Percentiles rank a stretch among this genome's conserved stretches.
Evolutionary conservation across 192 early-diverging fungal genomes (phyloP).

Genomic region (Coemansia sp.): DNA sequence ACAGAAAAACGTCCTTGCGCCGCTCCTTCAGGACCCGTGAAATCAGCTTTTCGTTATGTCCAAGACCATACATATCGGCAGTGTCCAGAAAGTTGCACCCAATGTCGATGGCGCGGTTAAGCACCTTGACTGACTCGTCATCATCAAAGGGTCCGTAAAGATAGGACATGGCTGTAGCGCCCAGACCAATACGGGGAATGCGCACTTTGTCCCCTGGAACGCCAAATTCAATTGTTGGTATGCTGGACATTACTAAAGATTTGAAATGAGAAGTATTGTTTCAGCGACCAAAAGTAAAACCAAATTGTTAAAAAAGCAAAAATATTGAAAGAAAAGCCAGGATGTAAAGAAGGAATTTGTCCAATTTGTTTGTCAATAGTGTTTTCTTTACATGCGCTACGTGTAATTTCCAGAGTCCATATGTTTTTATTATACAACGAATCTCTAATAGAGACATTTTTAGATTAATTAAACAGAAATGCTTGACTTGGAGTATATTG

Average conservation of each 20-base stretch:
- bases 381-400: no score
- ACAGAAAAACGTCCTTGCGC: conserved; percentile 59
- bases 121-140: conserved; percentile 35
- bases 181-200: conserved; percentile 38
- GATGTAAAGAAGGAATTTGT: no score
- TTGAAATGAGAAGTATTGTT: no score
- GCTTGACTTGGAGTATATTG: no score
- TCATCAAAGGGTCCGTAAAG: conserved; percentile 43
- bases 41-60: conserved; percentile 61
- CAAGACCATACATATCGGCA: conserved; percentile 58
- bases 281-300: no score
- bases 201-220: conserved; percentile 25
- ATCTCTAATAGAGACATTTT: no score
- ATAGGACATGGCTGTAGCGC: conserved; percentile 37
- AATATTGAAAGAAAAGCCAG: no score
- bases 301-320: no score
- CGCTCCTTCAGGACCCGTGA: conserved; percentile 52
- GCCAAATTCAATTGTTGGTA: conserved; percentile 22
- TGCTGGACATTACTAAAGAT: not conserved
- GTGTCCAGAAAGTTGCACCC: conserved; percentile 63
- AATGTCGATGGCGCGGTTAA: conserved; percentile 55
- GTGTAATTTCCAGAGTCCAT: no score
- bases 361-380: no score
- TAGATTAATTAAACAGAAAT: no score
- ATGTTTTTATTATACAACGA: no score